Conservation (phyloP, 352 stramenopile species). For the Pythium brassicae region DNA sequence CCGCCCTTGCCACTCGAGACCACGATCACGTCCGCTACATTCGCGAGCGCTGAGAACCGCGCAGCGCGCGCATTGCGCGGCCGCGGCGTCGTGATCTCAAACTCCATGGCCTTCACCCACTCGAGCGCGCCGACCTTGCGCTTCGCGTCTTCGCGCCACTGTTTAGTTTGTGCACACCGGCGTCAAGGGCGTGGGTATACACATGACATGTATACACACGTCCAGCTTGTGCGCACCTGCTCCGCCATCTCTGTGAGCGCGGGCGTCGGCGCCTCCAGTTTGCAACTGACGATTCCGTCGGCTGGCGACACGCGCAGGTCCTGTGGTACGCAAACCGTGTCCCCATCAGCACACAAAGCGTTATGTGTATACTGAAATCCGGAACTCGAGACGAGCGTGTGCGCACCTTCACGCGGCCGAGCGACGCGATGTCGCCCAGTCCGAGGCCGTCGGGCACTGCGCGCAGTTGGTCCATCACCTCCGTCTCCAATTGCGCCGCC, state of each 20-base stretch:
- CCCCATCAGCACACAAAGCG: neutral
- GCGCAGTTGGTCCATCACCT: constrained; percentile 72
- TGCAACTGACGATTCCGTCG: constrained; percentile 53
- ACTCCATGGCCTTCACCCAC: constrained; percentile 70
- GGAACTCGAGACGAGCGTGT: neutral
- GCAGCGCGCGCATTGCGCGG: constrained; percentile 62
- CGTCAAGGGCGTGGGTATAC: neutral
- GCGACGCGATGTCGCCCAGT: constrained; percentile 65
- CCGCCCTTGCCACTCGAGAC: constrained; percentile 96
- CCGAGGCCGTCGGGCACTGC: constrained; percentile 67
- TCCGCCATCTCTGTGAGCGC: constrained; percentile 66
- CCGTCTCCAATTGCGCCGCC: constrained; percentile 62
- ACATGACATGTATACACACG: neutral
- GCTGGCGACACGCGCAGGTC: constrained; percentile 46
- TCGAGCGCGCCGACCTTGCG: constrained; percentile 45
- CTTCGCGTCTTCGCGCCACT: constrained; percentile 71
- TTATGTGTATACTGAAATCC: neutral
- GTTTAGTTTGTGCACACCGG: neutral
- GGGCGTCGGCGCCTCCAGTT: constrained; percentile 65
- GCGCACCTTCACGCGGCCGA: constrained; percentile 76
- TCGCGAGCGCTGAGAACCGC: constrained; percentile 73
- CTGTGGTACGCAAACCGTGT: constrained; percentile 14
- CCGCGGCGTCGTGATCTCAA: constrained; percentile 57
- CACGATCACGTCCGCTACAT: constrained; percentile 86
- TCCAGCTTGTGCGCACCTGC: constrained; percentile 25